Percentiles rank a stretch among this genome's conserved stretches.
These are phyloP conservation scores for Lactarius indigo DNA, from an alignment of 768 basidiomycete genomes.

Conservation along the genomic window DNA sequence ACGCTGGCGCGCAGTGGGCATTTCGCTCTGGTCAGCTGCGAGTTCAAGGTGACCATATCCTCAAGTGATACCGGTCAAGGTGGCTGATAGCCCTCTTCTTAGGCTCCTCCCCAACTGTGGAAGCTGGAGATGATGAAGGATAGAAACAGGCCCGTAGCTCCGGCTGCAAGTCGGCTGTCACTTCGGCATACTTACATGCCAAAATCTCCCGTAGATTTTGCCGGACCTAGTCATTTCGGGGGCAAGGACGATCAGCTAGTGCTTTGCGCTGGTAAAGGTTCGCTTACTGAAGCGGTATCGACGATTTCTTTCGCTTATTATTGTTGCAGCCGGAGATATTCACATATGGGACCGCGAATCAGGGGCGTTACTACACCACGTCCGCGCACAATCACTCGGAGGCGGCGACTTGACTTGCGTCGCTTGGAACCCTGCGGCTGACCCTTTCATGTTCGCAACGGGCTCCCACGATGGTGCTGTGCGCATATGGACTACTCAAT, in stretches of 20 bases:
- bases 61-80: not conserved
- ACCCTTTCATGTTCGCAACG: conserved; percentile 67
- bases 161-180: conserved; percentile 28
- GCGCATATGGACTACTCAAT: conserved; percentile 61
- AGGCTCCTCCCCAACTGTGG: conserved; percentile 81
- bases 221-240: conserved; percentile 80
- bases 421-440: conserved; percentile 70
- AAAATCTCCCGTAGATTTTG: conserved; percentile 64
- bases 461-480: conserved; percentile 76
- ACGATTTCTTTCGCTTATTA: conserved; percentile 9
- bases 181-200: conserved; percentile 73
- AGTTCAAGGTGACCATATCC: conserved; percentile 52
- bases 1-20: conserved; percentile 58
- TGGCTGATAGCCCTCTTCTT: conserved; percentile 1
- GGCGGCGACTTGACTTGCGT: conserved; percentile 73
- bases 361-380: conserved; percentile 64
- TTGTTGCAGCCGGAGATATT: conserved; percentile 65
- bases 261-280: conserved; percentile 73
- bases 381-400: conserved; percentile 57
- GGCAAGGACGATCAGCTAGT: conserved; percentile 77
- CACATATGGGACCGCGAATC: conserved; percentile 87
- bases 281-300: conserved; percentile 12
- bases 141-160: conserved; percentile 38
- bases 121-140: conserved; percentile 63
- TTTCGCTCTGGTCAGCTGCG: conserved; percentile 67